Conservation (phyloP, 2,329 filamentous ascomycete genomes). For the Fusarium nurragi region DNA sequence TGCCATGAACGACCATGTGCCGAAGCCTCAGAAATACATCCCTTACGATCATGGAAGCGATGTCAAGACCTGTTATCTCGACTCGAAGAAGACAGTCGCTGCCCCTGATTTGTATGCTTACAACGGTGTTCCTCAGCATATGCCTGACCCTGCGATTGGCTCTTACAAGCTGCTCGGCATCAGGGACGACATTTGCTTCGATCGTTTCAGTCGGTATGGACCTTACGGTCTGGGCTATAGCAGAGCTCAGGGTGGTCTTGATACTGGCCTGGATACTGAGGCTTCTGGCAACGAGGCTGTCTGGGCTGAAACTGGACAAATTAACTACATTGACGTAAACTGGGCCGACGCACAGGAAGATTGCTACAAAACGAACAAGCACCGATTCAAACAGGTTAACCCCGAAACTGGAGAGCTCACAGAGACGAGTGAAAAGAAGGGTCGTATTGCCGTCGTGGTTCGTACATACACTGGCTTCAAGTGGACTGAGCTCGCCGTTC, state of each 20-base stretch:
- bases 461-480: slow-evolving; percentile 82
- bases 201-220: slow-evolving; percentile 84
- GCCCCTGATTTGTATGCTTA: slow-evolving; percentile 74
- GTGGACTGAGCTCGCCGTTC: slow-evolving; percentile 79
- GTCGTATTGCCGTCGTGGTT: slow-evolving; percentile 78
- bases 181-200: slow-evolving; percentile 83
- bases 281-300: slow-evolving; percentile 70
- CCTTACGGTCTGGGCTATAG: slow-evolving; percentile 89
- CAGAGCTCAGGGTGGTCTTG: slow-evolving; percentile 74
- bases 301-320: slow-evolving; percentile 64
- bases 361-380: slow-evolving; percentile 68
- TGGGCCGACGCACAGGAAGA: slow-evolving; percentile 65
- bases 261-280: slow-evolving; percentile 78
- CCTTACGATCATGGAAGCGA: slow-evolving; percentile 72
- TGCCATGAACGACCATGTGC: slow-evolving; percentile 50
- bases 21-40: slow-evolving; percentile 65
- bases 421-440: slow-evolving; percentile 51
- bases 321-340: slow-evolving; percentile 65
- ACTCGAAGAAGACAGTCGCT: slow-evolving; percentile 64
- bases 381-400: slow-evolving; percentile 62
- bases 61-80: slow-evolving; percentile 71
- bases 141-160: slow-evolving; percentile 80
- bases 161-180: slow-evolving; percentile 79
- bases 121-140: slow-evolving; percentile 75
- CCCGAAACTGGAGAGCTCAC: slow-evolving; percentile 52